Percentiles rank a stretch among this genome's conserved stretches.
phyloP scores from a whole-genome alignment of 495 filamentous ascomycete species.

The Aspergillus leporis region DNA sequence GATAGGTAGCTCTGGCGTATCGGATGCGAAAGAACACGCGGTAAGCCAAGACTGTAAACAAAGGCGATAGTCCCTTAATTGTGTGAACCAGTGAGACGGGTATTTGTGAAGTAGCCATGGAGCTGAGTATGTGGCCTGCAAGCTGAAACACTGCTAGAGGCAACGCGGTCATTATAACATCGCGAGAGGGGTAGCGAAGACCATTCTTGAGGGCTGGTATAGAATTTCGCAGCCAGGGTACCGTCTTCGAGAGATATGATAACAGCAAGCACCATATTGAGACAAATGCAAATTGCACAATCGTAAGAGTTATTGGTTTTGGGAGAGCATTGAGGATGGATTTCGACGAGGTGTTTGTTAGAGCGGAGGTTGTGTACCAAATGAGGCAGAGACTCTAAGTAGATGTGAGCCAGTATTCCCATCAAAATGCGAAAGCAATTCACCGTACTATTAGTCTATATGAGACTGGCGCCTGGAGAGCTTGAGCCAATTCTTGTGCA shows the following conservation, averaged over 20 bases:
- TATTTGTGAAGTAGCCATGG: slow-evolving; percentile 89
- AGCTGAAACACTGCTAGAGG: slow-evolving; percentile 93
- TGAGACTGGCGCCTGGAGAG: slow-evolving; percentile 86
- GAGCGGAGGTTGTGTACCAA: slow-evolving; percentile 92
- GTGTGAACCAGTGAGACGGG: slow-evolving; percentile 97
- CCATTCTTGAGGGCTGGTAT: slow-evolving; percentile 80
- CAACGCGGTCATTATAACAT: slow-evolving; percentile 83
- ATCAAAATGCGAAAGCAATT: neutral
- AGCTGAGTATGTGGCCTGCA: slow-evolving; percentile 87
- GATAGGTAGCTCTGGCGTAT: slow-evolving; percentile 85
- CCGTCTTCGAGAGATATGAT: slow-evolving; percentile 67
- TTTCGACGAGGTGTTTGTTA: slow-evolving; percentile 97
- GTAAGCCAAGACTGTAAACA: slow-evolving; percentile 95
- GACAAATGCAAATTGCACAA: slow-evolving; percentile 94
- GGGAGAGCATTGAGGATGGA: slow-evolving; percentile 92
- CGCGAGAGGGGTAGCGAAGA: slow-evolving; percentile 76
- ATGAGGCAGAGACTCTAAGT: slow-evolving; percentile 72
- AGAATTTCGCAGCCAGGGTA: slow-evolving; percentile 63
- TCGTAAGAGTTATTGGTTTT: slow-evolving; percentile 87
- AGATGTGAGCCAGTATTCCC: slow-evolving; percentile 17
- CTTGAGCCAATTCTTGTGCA: slow-evolving; percentile 89
- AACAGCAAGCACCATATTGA: slow-evolving; percentile 82
- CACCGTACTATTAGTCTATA: slow-evolving; percentile 77
- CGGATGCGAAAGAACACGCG: slow-evolving; percentile 82
- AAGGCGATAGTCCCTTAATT: slow-evolving; percentile 97